Evolutionary conservation across 306 rosid species (phyloP).

Genomic region (Quillaja saponaria): DNA sequence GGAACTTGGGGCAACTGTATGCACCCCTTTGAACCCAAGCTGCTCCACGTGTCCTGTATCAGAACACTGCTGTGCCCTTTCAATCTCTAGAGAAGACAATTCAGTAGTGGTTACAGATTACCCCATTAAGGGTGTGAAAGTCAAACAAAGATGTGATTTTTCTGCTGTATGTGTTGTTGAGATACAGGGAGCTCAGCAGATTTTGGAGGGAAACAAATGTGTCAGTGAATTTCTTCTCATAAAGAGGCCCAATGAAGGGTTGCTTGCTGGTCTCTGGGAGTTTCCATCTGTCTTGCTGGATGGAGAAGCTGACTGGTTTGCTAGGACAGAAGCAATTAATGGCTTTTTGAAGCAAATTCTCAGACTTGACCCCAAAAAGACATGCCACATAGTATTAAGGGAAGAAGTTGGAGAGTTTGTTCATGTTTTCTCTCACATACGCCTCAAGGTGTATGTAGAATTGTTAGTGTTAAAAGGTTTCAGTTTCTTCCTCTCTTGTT

Average conservation of each 20-base stretch:
- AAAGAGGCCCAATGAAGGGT: constrained; percentile 84
- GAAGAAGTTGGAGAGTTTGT: constrained; percentile 83
- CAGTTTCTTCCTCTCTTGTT: constrained; percentile 29
- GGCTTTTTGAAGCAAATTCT: constrained; percentile 48
- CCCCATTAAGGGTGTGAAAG: constrained; percentile 62
- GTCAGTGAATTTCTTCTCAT: constrained; percentile 67
- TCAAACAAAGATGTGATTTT: constrained; percentile 69
- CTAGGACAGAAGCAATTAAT: constrained; percentile 58
- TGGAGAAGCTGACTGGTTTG: constrained; percentile 49
- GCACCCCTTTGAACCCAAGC: constrained; percentile 73
- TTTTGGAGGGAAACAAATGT: constrained; percentile 28
- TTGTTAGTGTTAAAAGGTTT: constrained; percentile 68
- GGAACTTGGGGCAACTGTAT: constrained; percentile 94
- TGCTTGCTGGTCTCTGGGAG: constrained; percentile 98
- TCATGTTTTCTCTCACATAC: constrained; percentile 87
- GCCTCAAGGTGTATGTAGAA: constrained; percentile 82
- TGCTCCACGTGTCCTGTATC: constrained; percentile 80
- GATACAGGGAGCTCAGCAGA: constrained; percentile 50
- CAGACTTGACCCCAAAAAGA: constrained; percentile 53
- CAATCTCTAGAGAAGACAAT: constrained; percentile 50
- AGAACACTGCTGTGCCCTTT: constrained; percentile 62
- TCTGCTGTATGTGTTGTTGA: constrained; percentile 83
- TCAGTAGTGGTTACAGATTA: constrained; percentile 71
- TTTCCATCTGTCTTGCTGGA: constrained; percentile 76
- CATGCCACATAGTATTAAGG: constrained; percentile 48